Base-by-base conservation (phyloP, 2,329 filamentous ascomycete species). In the Coleophoma cylindrospora region DNA sequence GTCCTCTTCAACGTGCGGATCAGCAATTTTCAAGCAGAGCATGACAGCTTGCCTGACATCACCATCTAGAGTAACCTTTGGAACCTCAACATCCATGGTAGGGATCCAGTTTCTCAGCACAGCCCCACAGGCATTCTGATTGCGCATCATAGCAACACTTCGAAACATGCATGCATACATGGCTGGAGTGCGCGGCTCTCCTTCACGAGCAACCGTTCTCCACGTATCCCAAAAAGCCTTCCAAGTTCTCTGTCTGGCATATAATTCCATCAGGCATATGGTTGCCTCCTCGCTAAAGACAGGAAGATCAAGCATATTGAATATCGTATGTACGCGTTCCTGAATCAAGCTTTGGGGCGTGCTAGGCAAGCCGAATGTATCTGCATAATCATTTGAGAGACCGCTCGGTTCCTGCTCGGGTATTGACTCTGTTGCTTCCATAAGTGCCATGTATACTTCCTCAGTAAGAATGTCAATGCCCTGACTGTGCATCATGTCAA, bases 201-300 rank as follows among this genome's bases (percentile, higher is more conserved):
- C 66, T 56, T 76, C 74, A 38, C 76, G 70, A 13, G 82, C 67
- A 4, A 80, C 74, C 50, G 74, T 71, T 49, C 75, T 74, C 73
- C 84, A 88, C 10, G 74, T 61, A 17, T 79, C 71, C 82, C 81
- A 86, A 59, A 87, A 81, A 6, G 70, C 68, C 14, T 73, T 63
- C 74, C 80, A 84, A 55, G 81, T 68, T 15, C 63, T 59, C 51
- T 71, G 70, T 17, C 57, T 55, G 5, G 77, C 71, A 54, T 81
- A 76, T 1, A 70, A 67, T 3, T 64, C 57, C 67, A 81, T 67
- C 34, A 81, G 65, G 15, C 65, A 66, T 40, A 68, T 61, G 10
- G 72, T 62, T 44, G 70, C 64, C 3, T 54, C 49, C 22, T 72
- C 67, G 19, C 61, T 56, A 45, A 71, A 70, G n/a, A 71, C 69